These are phyloP conservation scores for Avena sativa DNA, from an alignment of 176 grass and related monocot genomes.

Conservation along the genomic window DNA sequence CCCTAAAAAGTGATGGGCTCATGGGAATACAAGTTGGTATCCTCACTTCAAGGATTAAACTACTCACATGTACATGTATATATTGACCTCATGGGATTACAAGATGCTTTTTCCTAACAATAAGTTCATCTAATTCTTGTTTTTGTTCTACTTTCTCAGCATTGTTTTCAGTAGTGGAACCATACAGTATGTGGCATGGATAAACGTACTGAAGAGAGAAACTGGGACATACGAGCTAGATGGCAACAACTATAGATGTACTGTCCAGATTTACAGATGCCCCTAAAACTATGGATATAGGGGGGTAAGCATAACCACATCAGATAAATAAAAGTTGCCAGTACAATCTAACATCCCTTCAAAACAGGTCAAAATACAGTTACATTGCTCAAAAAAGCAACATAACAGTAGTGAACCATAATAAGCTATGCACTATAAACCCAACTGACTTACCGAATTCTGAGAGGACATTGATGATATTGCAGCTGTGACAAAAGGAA, in stretches of 20 bases:
- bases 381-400: not conserved
- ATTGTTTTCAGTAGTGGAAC: not conserved
- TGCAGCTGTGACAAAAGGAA: conserved; percentile 71
- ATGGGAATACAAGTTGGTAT: not conserved
- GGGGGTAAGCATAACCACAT: not conserved
- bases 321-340: not conserved
- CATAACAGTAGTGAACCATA: not conserved
- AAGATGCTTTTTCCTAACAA: not conserved
- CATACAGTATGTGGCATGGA: not conserved
- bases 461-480: conserved; percentile 60
- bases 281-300: not conserved
- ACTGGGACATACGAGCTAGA: not conserved
- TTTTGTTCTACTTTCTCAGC: not conserved
- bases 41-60: not conserved
- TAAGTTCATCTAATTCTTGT: not conserved
- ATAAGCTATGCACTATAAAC: not conserved
- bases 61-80: not conserved
- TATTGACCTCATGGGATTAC: not conserved
- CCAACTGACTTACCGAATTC: conserved; percentile 62
- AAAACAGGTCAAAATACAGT: not conserved
- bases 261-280: not conserved
- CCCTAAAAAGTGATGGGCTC: not conserved
- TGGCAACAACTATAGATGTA: not conserved
- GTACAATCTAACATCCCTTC: not conserved
- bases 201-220: not conserved